Evolutionary conservation across 805 yeast genomes (phyloP).

Genomic region (Grigorovia yakushimaensis): DNA sequence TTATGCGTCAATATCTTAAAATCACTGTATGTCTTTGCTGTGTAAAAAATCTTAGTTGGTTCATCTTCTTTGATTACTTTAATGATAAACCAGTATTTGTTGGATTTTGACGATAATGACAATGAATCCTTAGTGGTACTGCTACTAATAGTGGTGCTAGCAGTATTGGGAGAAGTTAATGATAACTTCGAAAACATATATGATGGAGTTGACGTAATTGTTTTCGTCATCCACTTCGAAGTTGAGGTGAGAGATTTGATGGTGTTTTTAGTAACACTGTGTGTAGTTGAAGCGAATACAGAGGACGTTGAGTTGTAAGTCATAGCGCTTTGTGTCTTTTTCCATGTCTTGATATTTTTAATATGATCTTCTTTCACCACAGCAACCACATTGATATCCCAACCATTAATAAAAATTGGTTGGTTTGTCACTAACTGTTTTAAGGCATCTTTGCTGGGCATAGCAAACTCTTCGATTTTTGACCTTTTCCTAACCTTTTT

Average conservation of each 20-base stretch:
- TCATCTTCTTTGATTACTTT: conserved; percentile 31
- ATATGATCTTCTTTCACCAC: conserved; percentile 32
- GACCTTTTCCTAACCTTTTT: conserved; percentile 26
- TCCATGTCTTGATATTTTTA: conserved; percentile 7
- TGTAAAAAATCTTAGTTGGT: conserved; percentile 32
- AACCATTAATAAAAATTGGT: conserved; percentile 39
- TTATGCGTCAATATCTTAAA: conserved; percentile 48
- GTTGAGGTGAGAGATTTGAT: conserved; percentile 8
- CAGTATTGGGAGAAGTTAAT: conserved; percentile 7
- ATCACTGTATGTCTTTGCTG: conserved; percentile 56
- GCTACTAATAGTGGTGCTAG: background rate
- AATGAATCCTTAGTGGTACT: background rate
- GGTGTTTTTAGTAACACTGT: conserved; percentile 1
- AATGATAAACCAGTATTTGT: conserved; percentile 38
- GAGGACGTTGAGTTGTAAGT: background rate
- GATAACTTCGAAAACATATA: conserved; percentile 23
- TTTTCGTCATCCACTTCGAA: conserved; percentile 25
- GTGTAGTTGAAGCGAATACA: conserved; percentile 1
- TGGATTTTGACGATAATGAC: conserved; percentile 1
- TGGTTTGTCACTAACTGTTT: conserved; percentile 26
- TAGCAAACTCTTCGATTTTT: conserved; percentile 28
- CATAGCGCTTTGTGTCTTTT: conserved; percentile 1
- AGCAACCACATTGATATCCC: conserved; percentile 58
- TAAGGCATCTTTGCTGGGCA: conserved; percentile 34
- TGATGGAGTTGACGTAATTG: conserved; percentile 14